Base-by-base conservation (phyloP, 2,329 filamentous ascomycete genomes). In the Nigrospora oryzae region DNA sequence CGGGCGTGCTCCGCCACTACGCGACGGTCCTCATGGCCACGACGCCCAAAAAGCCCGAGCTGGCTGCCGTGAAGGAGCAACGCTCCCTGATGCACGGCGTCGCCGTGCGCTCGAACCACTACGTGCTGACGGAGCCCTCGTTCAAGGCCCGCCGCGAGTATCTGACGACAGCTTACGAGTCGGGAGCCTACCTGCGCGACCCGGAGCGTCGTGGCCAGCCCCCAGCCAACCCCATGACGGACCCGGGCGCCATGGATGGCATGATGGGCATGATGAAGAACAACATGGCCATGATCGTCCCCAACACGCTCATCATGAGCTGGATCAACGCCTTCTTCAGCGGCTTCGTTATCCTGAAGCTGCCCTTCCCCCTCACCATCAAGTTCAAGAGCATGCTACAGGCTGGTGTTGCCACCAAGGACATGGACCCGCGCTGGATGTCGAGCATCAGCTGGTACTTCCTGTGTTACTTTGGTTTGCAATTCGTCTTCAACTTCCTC, bases 191-290 rank as follows among this genome's bases (percentile, higher is more conserved):
- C 62, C 73, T 98, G 40, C 96, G 95, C 63, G 87, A 94, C 51
- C 90, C 89, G 2, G 87, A 93, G 44, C 80, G 75, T 58, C 83
- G 86, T 61, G 90, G 90, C 43, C 87, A 96, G 68, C 85, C 89
- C 3, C 84, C 89, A 16, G 81, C 88, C 34, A 98, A 97, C 67
- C 93, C 93, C 4, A 89, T 98, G 80, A 87, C 85, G 11, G 93
- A 98, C 64, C 94, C 94, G 17, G 85, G 85, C 40, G 89, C 88
- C 47, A 98, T 98, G 93, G 94, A 98, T 62, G 91, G 90, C 55
- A 98, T 98, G 93, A 98, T 98, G 93, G 91, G 93, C 55, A 95
- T 95, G 89, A 95, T 98, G 88, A 98, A 98, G 79, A 90, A 90
- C 46, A 95, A 98, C 63, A 95, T 98, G 86, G 91, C 93, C 52